Percentiles rank a stretch among this genome's conserved stretches.
These are phyloP conservation scores for Zea luxurians DNA, from an alignment of 176 grass and related monocot genomes.

Conservation along the genomic window DNA sequence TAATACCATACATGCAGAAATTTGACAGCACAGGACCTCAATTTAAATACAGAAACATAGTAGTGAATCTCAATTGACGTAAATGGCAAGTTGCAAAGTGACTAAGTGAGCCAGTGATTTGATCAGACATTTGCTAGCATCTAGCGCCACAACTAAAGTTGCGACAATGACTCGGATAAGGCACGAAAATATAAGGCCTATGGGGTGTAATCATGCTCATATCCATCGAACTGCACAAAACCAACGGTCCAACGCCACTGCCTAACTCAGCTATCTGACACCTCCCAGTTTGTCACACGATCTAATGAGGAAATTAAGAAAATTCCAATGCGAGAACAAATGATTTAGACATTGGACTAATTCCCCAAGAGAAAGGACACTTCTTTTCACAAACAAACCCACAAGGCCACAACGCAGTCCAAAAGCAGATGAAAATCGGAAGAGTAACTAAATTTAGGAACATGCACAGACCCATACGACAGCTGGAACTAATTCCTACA, in stretches of 20 bases:
- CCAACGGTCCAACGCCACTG: not conserved
- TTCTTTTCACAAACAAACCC: not conserved
- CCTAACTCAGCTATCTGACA: not conserved
- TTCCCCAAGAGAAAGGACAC: not conserved
- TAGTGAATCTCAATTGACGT: not conserved
- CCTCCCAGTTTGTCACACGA: constrained; percentile 17
- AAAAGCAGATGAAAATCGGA: not conserved
- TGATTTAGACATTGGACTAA: not conserved
- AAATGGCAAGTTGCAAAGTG: not conserved
- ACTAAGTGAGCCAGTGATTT: not conserved
- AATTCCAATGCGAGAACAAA: not conserved
- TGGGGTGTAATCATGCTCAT: constrained; percentile 8
- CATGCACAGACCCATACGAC: constrained; percentile 9
- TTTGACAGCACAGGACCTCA: not conserved
- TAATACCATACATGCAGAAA: not conserved
- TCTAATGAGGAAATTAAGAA: not conserved
- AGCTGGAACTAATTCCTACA: not conserved
- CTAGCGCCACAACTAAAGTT: not conserved
- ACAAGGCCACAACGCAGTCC: not conserved
- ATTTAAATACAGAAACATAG: not conserved
- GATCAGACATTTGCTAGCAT: not conserved
- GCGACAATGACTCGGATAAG: constrained; percentile 4
- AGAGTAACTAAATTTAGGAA: constrained; percentile 2
- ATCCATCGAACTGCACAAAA: not conserved
- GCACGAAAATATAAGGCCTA: constrained; percentile 18